Evolutionary conservation across 2,329 filamentous ascomycete genomes (phyloP), one percentile per base, ranked within the genome.

Genomic region (Pseudogymnoascus sp.): DNA sequence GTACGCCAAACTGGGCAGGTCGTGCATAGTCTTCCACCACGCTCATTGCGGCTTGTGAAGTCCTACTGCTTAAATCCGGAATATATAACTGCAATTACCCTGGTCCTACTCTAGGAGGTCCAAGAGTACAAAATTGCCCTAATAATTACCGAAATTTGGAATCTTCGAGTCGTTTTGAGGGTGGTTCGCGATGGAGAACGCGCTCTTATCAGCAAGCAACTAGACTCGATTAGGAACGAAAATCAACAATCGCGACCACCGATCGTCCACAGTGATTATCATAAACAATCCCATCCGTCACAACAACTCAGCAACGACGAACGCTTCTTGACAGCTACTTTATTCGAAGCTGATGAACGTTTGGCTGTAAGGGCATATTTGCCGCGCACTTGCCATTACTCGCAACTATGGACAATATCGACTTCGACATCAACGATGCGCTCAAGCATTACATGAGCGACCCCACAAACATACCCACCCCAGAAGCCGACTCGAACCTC

Each of bases 361-460:
- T 59, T 31, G 18, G 10, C 37, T 27, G 35, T 59, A 29, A 59
- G 58, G 36, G 58, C 58, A 59, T 39, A 7, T 40, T 40, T 40
- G 58, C 58, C 58, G 18, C 58, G 13, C 45, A 40, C 58, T 39
- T 59, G 12, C 4, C 27, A 67, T 63, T 35, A 35, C 36, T 66
- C 68, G 67, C 72, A 70, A 75, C 66, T 73, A 88, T 88, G 86
- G 88, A 80, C 71, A 89, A 89, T 79, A 83, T 92, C 73, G 83
- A 87, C 72, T 99, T 99, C 78, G 90, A 97, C 75, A 90, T 99
- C 76, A 96, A 97, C 75, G 89, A 96, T 79, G 91, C 92, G 67
- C 88, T 97, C 75, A 97, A 96, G 81, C 85, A 90, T 74, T 99
- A 97, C 77, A 90, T 97, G 83, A 95, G 91, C 77, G 93, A 97